Conservation (phyloP, 1,284 basidiomycete genomes). For the Marasmius sp. region DNA sequence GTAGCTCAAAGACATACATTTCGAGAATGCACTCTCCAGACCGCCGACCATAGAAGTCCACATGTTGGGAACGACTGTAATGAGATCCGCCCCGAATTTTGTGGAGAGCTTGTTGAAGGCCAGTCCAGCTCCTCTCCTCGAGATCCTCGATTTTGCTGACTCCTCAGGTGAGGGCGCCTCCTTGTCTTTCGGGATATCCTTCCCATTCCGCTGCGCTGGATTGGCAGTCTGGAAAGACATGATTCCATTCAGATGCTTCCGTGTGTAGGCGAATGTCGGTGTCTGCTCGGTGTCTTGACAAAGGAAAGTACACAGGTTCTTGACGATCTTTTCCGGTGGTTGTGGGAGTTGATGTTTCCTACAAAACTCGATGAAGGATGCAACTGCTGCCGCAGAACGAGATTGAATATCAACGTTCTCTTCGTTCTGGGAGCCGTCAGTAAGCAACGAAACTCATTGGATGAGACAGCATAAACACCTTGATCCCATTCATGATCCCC, state of each 20-base stretch:
- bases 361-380: constrained; percentile 88
- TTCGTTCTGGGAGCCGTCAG: constrained; percentile 63
- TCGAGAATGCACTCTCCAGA: constrained; percentile 66
- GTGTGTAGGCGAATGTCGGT: constrained; percentile 79
- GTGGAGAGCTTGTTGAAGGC: constrained; percentile 81
- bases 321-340: constrained; percentile 90
- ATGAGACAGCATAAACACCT: constrained; percentile 49
- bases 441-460: constrained; percentile 1
- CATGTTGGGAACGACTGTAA: constrained; percentile 85
- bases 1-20: constrained; percentile 44
- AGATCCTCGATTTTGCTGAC: constrained; percentile 54
- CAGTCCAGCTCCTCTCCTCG: constrained; percentile 81
- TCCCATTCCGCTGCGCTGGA: constrained; percentile 36
- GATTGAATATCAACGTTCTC: constrained; percentile 88
- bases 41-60: constrained; percentile 92
- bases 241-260: constrained; percentile 69
- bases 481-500: constrained; percentile 97
- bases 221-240: constrained; percentile 59
- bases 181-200: constrained; percentile 32
- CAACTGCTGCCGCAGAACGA: constrained; percentile 88
- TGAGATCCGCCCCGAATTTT: constrained; percentile 74
- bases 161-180: constrained; percentile 47
- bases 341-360: constrained; percentile 62
- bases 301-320: constrained; percentile 96
- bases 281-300: constrained; percentile 91